Conservation (phyloP, 306 rosid species). For the Vigna radiata region DNA sequence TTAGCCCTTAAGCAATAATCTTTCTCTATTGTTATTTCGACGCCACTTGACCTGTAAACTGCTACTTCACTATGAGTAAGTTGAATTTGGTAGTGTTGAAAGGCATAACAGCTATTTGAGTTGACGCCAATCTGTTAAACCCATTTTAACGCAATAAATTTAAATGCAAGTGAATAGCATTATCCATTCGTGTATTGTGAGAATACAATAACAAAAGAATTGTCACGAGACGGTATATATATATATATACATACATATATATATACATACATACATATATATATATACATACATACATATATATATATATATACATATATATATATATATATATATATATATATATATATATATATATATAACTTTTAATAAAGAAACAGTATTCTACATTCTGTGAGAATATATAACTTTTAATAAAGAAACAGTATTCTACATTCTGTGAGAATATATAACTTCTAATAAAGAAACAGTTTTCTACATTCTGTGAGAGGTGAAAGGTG, state of each 20-base stretch:
- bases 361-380: not conserved
- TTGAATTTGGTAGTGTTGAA: not conserved
- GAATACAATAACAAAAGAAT: constrained; percentile 2
- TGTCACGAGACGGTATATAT: not conserved
- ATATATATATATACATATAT: too few relatives aligned
- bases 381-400: not conserved
- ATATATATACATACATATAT: too few relatives aligned
- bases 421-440: constrained; percentile 2
- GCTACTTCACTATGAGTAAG: not conserved
- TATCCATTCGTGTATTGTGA: not conserved
- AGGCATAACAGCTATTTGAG: not conserved
- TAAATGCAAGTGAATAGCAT: not conserved
- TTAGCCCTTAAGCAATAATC: not conserved
- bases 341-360: too few relatives aligned
- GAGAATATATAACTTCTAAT: not conserved
- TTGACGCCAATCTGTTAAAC: not conserved
- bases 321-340: too few relatives aligned
- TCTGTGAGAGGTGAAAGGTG: constrained; percentile 12
- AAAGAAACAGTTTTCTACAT: not conserved
- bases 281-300: too few relatives aligned
- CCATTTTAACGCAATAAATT: not conserved
- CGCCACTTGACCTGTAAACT: not conserved
- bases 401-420: not conserved
- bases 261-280: too few relatives aligned
- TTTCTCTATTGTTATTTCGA: not conserved